Evolutionary conservation across 2,329 filamentous ascomycete genomes (phyloP).

Genomic region (Claviceps maximensis): DNA sequence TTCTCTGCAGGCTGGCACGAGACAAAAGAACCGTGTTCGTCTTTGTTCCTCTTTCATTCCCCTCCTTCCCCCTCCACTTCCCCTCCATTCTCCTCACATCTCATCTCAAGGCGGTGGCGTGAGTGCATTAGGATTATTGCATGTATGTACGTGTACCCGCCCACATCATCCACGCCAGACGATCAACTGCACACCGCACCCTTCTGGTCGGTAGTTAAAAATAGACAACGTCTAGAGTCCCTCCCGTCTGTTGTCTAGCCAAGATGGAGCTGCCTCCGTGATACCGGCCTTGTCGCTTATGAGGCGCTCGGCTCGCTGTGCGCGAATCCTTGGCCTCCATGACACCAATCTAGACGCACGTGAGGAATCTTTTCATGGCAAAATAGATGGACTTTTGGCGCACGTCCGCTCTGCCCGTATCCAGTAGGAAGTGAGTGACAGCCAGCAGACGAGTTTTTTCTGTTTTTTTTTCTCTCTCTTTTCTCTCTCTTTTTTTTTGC

Average conservation of each 20-base stretch:
- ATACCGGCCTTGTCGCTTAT: background rate
- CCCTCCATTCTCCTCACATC: background rate
- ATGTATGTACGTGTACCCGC: background rate
- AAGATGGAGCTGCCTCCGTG: background rate
- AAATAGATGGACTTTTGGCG: too few relatives aligned
- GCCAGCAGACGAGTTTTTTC: too few relatives aligned
- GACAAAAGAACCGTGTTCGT: background rate
- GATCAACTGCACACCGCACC: background rate
- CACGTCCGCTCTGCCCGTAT: too few relatives aligned
- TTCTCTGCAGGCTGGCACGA: conserved; percentile 5
- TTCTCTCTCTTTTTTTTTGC: too few relatives aligned
- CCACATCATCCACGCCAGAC: background rate
- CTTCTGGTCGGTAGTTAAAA: background rate
- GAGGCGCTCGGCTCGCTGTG: too few relatives aligned
- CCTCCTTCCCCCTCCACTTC: too few relatives aligned
- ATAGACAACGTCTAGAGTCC: background rate
- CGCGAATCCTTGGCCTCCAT: too few relatives aligned
- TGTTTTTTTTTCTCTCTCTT: too few relatives aligned
- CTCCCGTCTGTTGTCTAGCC: background rate
- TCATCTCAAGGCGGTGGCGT: background rate
- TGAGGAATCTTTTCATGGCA: too few relatives aligned
- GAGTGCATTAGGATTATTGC: background rate
- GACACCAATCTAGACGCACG: too few relatives aligned
- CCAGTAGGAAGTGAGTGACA: too few relatives aligned
- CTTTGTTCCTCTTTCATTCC: background rate